These are phyloP conservation scores for Pleurozium schreberi DNA, from an alignment of 225 moss, liverwort and hornwort species.

Conservation along the genomic window DNA sequence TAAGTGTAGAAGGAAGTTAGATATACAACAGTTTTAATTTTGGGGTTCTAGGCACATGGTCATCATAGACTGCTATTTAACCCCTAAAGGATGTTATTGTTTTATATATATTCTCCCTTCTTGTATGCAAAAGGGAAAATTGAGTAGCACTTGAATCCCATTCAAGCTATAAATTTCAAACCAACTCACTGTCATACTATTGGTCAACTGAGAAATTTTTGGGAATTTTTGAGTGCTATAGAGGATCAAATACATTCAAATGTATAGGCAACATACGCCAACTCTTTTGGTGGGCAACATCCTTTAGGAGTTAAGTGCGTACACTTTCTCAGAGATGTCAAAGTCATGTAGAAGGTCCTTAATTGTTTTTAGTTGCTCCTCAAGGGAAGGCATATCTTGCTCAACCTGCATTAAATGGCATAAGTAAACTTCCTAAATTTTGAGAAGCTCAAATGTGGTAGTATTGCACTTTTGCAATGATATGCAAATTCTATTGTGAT, in stretches of 20 bases:
- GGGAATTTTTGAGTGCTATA: too few species aligned
- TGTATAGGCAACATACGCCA: too few species aligned
- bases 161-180: too few species aligned
- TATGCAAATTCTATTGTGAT: background rate
- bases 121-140: too few species aligned
- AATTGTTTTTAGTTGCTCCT: slow-evolving; percentile 52
- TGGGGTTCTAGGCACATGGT: background rate
- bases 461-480: background rate
- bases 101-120: too few species aligned
- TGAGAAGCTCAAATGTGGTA: background rate
- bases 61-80: background rate
- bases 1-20: background rate
- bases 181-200: too few species aligned
- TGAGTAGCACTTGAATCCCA: too few species aligned
- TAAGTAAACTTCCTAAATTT: background rate
- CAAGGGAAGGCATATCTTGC: slow-evolving; percentile 50
- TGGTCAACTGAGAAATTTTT: too few species aligned
- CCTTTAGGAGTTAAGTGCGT: slow-evolving; percentile 3
- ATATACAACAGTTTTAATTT: background rate
- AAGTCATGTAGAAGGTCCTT: slow-evolving; percentile 59
- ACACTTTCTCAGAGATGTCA: slow-evolving; percentile 55
- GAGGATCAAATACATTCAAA: too few species aligned
- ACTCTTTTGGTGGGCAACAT: too few species aligned
- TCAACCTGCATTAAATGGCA: slow-evolving; percentile 43
- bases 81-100: too few species aligned